Evolutionary conservation across 2,329 filamentous ascomycete genomes (phyloP), one percentile per base, ranked within the genome.

Genomic region (Madurella mycetomatis): DNA sequence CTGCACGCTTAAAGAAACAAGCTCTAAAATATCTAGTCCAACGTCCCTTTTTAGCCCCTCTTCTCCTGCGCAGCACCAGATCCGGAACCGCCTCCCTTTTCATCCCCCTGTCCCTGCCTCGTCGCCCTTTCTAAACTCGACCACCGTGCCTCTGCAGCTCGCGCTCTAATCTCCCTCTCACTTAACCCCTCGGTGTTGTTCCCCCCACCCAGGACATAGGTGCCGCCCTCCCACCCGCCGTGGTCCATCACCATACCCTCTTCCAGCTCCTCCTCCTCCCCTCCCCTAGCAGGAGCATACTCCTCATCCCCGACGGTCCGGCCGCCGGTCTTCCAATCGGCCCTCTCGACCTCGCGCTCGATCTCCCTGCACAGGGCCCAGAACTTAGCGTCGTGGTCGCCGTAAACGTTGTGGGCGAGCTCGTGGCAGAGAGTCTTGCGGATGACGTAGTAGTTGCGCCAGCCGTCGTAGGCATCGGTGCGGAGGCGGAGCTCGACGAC

Each of bases 401-500:
- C 79, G 72, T 87, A 86, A 9, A 96, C 89, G 64, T 96, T 96
- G 71, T 99, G 94, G 61, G 92, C 87, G 16, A 99, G 77, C 74
- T 99, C 94, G 73, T 99, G 94, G 67, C 92, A 97, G 12, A 99
- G 76, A 44, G 94, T 97, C 63, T 88, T 89, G 49, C 94, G 82
- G 47, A 99, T 95, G 0, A 87, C 92, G 64, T 87, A 86, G 73
- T 97, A 99, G 68, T 96, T 90, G 39, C 94, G 77, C 66, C 96
- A 97, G 1, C 94, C 94, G 69, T 96, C 91, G 68, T 94, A 90
- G 2, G 88, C 89, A 72, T 99, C 94, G 1, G 94, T 97, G n/a
- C 94, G 78, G 37, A 99, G 73, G 0, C 94, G 78, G 57, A 99
- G 72, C 76, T 97, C 92, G 53, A 99, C 96, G 1, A 90, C 89